A percentile compares a stretch with the other conserved stretches of the same genome.
Evolutionary conservation across 176 grass and related monocot genomes (phyloP).

Genomic region (Triticum urartu): DNA sequence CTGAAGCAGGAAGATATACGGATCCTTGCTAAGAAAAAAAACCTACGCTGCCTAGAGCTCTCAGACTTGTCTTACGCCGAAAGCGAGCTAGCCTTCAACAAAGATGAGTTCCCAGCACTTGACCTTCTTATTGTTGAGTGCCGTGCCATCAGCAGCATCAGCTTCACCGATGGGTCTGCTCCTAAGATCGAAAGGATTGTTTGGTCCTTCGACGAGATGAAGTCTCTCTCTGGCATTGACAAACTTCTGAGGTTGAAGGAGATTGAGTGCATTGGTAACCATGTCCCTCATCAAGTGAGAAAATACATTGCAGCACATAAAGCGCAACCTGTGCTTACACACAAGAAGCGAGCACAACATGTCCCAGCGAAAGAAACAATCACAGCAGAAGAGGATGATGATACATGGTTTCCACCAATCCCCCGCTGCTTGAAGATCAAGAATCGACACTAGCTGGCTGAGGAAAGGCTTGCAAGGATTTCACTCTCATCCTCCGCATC

Average conservation of each 20-base stretch:
- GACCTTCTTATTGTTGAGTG: background rate
- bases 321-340: background rate
- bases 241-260: background rate
- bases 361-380: background rate
- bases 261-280: background rate
- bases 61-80: background rate
- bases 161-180: background rate
- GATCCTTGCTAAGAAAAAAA: background rate
- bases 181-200: background rate
- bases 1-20: background rate
- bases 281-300: background rate
- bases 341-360: background rate
- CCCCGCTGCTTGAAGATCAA: background rate
- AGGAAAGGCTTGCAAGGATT: background rate
- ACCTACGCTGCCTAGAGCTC: background rate
- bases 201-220: background rate
- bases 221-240: background rate
- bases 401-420: background rate
- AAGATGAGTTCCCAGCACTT: background rate
- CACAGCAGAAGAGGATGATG: background rate
- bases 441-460: background rate
- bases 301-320: background rate
- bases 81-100: background rate
- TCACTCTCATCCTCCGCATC: background rate
- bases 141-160: background rate